Conservation (phyloP, 2,329 filamentous ascomycete genomes). For the Fusarium decemcellulare region DNA sequence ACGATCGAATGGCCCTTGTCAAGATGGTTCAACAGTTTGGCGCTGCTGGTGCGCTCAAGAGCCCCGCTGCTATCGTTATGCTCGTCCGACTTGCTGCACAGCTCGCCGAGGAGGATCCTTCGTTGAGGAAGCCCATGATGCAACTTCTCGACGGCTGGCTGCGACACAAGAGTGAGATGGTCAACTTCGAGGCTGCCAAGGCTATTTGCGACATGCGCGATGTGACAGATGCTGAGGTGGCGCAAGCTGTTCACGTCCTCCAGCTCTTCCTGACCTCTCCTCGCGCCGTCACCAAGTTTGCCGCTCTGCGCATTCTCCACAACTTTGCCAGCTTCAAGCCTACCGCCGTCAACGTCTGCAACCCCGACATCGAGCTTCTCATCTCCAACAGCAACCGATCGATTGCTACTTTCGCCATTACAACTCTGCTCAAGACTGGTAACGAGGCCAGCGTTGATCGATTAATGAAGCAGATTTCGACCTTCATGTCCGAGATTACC, state of each 20-base stretch:
- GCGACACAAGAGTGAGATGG: conserved; percentile 99
- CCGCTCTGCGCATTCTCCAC: conserved; percentile 95
- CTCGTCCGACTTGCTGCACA: conserved; percentile 93
- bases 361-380: conserved; percentile 95
- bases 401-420: conserved; percentile 98
- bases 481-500: conserved; percentile 99
- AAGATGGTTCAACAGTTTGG: conserved; percentile 99
- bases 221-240: conserved; percentile 91
- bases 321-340: conserved; percentile 98
- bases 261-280: conserved; percentile 98
- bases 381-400: conserved; percentile 98
- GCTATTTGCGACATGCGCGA: conserved; percentile 96
- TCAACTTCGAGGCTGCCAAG: conserved; percentile 99
- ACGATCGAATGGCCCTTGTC: conserved; percentile 97
- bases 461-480: conserved; percentile 98
- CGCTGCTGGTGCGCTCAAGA: conserved; percentile 92
- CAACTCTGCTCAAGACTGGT: conserved; percentile 96
- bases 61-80: conserved; percentile 91
- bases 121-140: conserved; percentile 96
- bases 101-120: conserved; percentile 91
- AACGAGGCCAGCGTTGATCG: conserved; percentile 98
- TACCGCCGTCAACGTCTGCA: conserved; percentile 90
- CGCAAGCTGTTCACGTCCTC: conserved; percentile 93
- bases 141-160: conserved; percentile 96
- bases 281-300: conserved; percentile 96